Percentiles rank a stretch among this genome's conserved stretches.
Evolutionary conservation across 2,329 filamentous ascomycete species (phyloP).

Genomic region (Stagonosporopsis vannaccii): DNA sequence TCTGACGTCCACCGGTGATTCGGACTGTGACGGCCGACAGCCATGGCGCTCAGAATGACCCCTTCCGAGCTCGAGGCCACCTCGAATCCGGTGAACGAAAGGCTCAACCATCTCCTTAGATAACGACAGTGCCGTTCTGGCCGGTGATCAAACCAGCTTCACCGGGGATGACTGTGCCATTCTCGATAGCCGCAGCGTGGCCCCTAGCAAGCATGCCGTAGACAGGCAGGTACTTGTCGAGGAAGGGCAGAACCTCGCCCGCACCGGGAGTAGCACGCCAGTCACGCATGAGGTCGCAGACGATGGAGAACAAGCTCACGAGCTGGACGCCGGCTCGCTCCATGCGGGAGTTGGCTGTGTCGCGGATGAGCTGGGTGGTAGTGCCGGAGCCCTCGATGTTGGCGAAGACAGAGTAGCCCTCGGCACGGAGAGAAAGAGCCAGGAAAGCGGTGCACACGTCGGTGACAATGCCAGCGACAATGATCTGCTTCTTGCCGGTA

Average conservation of each 20-base stretch:
- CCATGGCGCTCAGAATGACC: neutral
- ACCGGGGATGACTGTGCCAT: constrained; percentile 66
- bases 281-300: constrained; percentile 74
- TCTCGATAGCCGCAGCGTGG: constrained; percentile 66
- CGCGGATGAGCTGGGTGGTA: constrained; percentile 65
- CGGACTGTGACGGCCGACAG: neutral
- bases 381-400: constrained; percentile 77
- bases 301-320: constrained; percentile 68
- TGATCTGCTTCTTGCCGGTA: constrained; percentile 72
- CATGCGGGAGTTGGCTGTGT: constrained; percentile 73
- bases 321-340: constrained; percentile 70
- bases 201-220: constrained; percentile 70
- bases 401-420: constrained; percentile 76
- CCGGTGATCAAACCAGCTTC: constrained; percentile 52
- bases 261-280: constrained; percentile 65
- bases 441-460: constrained; percentile 80
- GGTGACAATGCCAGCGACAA: constrained; percentile 75
- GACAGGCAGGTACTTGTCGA: constrained; percentile 70
- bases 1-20: neutral
- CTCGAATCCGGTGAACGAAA: no score
- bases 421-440: constrained; percentile 73
- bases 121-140: constrained; percentile 25
- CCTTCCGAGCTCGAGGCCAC: neutral
- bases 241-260: constrained; percentile 66
- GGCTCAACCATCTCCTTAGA: constrained; percentile 1